phyloP scores from a whole-genome alignment of 139 green algal genomes.

The Picochlorum costavermella region DNA sequence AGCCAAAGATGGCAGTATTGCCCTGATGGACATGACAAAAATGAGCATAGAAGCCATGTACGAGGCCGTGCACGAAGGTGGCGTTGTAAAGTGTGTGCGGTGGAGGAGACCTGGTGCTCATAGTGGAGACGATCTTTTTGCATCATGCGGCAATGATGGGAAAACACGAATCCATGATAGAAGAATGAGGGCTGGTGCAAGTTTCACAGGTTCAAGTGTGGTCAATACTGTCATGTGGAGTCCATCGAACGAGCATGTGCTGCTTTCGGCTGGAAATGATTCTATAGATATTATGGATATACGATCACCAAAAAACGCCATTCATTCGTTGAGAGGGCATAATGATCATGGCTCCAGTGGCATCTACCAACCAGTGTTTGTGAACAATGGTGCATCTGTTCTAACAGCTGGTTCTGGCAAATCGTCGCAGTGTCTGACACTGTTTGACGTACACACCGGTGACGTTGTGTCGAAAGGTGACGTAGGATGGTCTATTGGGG shows the following conservation, averaged over 20 bases:
- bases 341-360: neutral
- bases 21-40: neutral
- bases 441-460: conserved; percentile 14
- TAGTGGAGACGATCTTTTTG: conserved; percentile 8
- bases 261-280: conserved; percentile 21
- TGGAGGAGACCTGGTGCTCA: conserved; percentile 11
- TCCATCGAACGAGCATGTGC: conserved; percentile 12
- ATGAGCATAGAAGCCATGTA: neutral
- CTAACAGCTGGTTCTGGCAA: conserved; percentile 17
- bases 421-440: conserved; percentile 2
- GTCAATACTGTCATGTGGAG: conserved; percentile 28
- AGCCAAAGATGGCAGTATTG: conserved; percentile 23
- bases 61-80: conserved; percentile 11
- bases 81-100: conserved; percentile 31
- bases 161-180: conserved; percentile 12
- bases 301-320: conserved; percentile 12
- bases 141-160: conserved; percentile 28
- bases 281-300: conserved; percentile 25
- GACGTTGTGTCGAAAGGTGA: conserved; percentile 1
- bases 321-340: conserved; percentile 21
- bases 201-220: neutral
- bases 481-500: too few species aligned
- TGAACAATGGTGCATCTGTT: conserved; percentile 16
- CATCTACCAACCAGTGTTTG: conserved; percentile 36
- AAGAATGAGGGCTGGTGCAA: neutral